These are phyloP conservation scores for Cyberlindnera xylosilytica DNA, from an alignment of 805 yeast species.

Conservation along the genomic window DNA sequence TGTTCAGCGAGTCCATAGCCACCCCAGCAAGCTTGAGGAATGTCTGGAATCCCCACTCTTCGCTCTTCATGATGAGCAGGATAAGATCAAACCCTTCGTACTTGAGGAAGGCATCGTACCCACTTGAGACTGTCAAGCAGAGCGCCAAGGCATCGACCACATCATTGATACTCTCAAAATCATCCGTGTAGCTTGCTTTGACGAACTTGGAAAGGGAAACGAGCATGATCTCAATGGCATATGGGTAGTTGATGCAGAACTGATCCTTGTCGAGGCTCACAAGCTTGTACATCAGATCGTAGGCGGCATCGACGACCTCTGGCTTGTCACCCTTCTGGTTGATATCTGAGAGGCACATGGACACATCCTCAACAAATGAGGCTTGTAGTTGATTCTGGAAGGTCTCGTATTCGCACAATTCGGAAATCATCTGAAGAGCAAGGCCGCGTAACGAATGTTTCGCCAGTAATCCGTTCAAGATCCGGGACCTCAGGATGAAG, in stretches of 20 bases:
- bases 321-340: not conserved
- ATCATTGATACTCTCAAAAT: constrained; percentile 10
- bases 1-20: constrained; percentile 15
- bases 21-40: constrained; percentile 14
- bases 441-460: not conserved
- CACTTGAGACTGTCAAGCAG: constrained; percentile 6
- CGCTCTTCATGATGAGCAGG: constrained; percentile 9
- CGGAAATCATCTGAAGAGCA: constrained; percentile 4
- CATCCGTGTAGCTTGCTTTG: not conserved
- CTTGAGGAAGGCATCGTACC: constrained; percentile 13
- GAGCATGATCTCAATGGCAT: constrained; percentile 15
- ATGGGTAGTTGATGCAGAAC: constrained; percentile 6
- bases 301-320: not conserved
- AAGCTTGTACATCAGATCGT: constrained; percentile 10
- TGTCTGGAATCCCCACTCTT: constrained; percentile 10
- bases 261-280: constrained; percentile 2
- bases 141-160: constrained; percentile 15
- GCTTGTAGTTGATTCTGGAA: not conserved
- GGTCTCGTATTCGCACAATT: constrained; percentile 9
- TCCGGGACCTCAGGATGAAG: constrained; percentile 2
- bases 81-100: constrained; percentile 23
- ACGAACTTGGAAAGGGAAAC: constrained; percentile 5
- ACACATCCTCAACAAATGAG: constrained; percentile 2
- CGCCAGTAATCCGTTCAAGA: not conserved
- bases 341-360: not conserved